Conservation (phyloP, 2,329 filamentous ascomycete genomes). For the Alternaria atra region DNA sequence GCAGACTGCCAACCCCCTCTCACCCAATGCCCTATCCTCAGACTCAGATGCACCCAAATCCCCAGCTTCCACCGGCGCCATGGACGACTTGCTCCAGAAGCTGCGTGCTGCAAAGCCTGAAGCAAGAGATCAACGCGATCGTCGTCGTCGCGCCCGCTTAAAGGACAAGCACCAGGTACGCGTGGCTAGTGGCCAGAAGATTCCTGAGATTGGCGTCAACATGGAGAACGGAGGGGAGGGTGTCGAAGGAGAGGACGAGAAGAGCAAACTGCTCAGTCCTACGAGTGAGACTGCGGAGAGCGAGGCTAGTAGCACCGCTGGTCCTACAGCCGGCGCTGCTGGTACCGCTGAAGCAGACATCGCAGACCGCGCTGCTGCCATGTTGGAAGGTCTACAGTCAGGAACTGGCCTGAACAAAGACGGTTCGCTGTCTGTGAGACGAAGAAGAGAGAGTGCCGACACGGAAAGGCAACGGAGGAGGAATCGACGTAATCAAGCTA, state of each 20-base stretch:
- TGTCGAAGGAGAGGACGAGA: constrained; percentile 56
- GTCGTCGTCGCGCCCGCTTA: constrained; percentile 83
- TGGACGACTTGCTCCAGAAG: constrained; percentile 96
- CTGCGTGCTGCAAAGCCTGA: constrained; percentile 91
- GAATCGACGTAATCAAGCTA: constrained; percentile 59
- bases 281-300: constrained; percentile 45
- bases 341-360: constrained; percentile 66
- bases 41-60: constrained; percentile 59
- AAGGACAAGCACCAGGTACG: constrained; percentile 92
- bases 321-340: constrained; percentile 47
- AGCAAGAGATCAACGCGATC: constrained; percentile 86
- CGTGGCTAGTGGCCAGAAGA: constrained; percentile 85
- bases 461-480: constrained; percentile 77
- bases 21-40: constrained; percentile 57
- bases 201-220: constrained; percentile 76
- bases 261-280: constrained; percentile 59
- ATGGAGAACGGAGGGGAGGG: constrained; percentile 19
- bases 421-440: constrained; percentile 63
- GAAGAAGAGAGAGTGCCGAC: constrained; percentile 77
- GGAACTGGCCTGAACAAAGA: constrained; percentile 63
- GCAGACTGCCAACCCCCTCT: constrained; percentile 62
- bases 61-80: constrained; percentile 82
- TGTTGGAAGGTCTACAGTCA: constrained; percentile 81
- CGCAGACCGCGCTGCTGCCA: constrained; percentile 80
- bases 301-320: constrained; percentile 30